phyloP scores from a whole-genome alignment of 192 early-diverging fungal species.

The Umbelopsis isabellina region DNA sequence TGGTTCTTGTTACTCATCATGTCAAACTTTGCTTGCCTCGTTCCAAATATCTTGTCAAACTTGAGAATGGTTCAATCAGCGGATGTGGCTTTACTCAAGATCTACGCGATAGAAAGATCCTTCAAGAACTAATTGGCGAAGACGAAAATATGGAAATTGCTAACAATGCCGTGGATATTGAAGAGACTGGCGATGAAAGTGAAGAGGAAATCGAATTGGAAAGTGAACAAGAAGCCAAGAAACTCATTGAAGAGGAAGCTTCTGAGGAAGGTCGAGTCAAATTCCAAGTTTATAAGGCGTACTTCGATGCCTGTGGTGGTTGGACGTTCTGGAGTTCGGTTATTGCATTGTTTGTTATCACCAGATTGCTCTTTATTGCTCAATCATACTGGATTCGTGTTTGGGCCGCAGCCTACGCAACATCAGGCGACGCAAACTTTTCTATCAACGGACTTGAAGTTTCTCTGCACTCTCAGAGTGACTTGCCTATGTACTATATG shows the following conservation, averaged over 20 bases:
- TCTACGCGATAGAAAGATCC: constrained; percentile 36
- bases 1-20: constrained; percentile 86
- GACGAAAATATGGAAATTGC: constrained; percentile 29
- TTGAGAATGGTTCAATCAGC: constrained; percentile 53
- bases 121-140: constrained; percentile 40
- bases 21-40: constrained; percentile 59
- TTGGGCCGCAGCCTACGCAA: constrained; percentile 46
- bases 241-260: constrained; percentile 11
- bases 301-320: constrained; percentile 25
- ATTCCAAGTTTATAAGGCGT: constrained; percentile 22
- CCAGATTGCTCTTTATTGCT: constrained; percentile 48
- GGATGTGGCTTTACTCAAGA: constrained; percentile 38
- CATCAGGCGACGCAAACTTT: not conserved
- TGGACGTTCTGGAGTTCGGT: constrained; percentile 57
- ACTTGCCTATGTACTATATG: not conserved
- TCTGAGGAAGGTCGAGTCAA: constrained; percentile 13
- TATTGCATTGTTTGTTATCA: constrained; percentile 40
- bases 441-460: not conserved
- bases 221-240: constrained; percentile 2
- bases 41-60: constrained; percentile 52
- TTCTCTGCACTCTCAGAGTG: not conserved
- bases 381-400: constrained; percentile 57
- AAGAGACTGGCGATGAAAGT: not conserved
- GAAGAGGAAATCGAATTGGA: constrained; percentile 3
- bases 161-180: not conserved